These are phyloP conservation scores for Daldinia decipiens DNA, from an alignment of 495 filamentous ascomycete genomes.

Conservation along the genomic window DNA sequence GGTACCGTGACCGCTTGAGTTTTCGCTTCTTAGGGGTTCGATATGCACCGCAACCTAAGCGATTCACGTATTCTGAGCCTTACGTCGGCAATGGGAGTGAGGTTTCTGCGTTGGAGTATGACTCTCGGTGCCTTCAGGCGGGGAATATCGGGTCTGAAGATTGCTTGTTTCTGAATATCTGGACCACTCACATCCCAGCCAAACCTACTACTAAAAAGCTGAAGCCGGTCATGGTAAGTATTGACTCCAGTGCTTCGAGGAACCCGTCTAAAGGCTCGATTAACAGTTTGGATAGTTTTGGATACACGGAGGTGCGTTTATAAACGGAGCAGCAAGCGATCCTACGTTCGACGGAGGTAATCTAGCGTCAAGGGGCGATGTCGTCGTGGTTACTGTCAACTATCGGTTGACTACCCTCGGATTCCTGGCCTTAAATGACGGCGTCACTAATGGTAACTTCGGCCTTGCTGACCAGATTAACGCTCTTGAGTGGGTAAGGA, in stretches of 20 bases:
- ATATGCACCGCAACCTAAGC: conserved; percentile 53
- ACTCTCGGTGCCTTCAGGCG: conserved; percentile 55
- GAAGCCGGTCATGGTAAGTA: neutral
- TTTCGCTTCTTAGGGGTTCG: conserved; percentile 61
- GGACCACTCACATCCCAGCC: conserved; percentile 61
- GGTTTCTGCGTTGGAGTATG: conserved; percentile 53
- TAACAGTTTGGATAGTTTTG: conserved; percentile 53
- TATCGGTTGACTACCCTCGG: conserved; percentile 73
- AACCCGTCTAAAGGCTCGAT: neutral
- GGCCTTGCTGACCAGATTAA: conserved; percentile 66
- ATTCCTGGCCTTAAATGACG: conserved; percentile 61
- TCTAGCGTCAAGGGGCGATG: conserved; percentile 62
- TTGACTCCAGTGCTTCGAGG: neutral
- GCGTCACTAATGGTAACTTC: conserved; percentile 64
- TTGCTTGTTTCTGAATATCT: conserved; percentile 66
- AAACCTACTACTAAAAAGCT: conserved; percentile 31
- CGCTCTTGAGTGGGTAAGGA: conserved; percentile 71
- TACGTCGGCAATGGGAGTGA: conserved; percentile 50
- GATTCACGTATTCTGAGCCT: conserved; percentile 53
- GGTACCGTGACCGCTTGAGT: conserved; percentile 62
- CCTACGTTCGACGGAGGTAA: conserved; percentile 58
- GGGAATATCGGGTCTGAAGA: conserved; percentile 55
- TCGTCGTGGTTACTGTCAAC: conserved; percentile 70
- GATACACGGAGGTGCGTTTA: conserved; percentile 59
- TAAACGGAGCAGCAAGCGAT: conserved; percentile 54